phyloP scores from a whole-genome alignment of 257 asterid species.

The Solanum corneliomulleri region DNA sequence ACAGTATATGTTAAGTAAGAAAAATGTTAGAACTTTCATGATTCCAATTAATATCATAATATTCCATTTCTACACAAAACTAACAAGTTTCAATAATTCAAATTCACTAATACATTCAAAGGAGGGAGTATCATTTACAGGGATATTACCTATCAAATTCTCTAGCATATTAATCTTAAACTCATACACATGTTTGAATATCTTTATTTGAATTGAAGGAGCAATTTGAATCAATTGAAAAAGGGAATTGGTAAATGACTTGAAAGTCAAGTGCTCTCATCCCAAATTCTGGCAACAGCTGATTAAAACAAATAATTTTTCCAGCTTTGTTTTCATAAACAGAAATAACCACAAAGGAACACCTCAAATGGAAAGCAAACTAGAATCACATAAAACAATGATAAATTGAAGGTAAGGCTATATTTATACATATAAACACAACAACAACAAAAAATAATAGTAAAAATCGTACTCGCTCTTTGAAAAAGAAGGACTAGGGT shows the following conservation, averaged over 20 bases:
- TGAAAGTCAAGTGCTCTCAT: neutral
- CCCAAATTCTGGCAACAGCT: neutral
- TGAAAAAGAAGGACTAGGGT: neutral
- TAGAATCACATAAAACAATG: neutral
- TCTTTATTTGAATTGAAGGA: neutral
- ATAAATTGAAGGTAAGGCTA: neutral
- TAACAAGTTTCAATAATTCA: neutral
- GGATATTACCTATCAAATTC: neutral
- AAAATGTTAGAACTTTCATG: neutral
- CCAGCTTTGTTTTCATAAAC: neutral
- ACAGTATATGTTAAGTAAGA: neutral
- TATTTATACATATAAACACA: neutral
- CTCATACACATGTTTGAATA: neutral
- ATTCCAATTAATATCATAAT: neutral
- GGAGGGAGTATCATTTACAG: neutral
- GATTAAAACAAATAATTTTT: neutral
- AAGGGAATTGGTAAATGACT: neutral
- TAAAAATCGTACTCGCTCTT: neutral
- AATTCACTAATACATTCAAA: neutral
- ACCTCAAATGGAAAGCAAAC: neutral
- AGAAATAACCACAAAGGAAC: neutral
- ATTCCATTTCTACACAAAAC: neutral
- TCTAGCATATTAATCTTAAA: neutral
- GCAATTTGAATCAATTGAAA: neutral
- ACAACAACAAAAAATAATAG: neutral